phyloP scores from a whole-genome alignment of 495 filamentous ascomycete genomes.

The Lophiostoma macrostomum region DNA sequence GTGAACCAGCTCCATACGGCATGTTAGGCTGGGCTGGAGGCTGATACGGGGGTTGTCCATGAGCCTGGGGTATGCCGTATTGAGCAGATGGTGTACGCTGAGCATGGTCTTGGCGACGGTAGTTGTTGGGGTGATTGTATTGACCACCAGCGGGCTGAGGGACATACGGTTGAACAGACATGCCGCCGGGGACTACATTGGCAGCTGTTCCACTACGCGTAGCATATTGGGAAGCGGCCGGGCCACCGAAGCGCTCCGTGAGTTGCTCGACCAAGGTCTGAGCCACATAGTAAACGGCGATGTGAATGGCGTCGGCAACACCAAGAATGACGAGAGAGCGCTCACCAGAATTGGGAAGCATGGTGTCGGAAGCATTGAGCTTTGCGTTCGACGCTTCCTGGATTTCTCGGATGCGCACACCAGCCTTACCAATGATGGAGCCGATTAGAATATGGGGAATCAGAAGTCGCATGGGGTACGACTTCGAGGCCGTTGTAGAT shows the following conservation, averaged over 20 bases:
- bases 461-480: conserved; percentile 91
- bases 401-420: conserved; percentile 93
- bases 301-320: conserved; percentile 75
- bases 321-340: conserved; percentile 76
- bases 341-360: conserved; percentile 89
- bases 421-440: conserved; percentile 96
- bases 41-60: conserved; percentile 60
- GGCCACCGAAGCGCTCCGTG: conserved; percentile 91
- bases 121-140: conserved; percentile 87
- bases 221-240: conserved; percentile 93
- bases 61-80: conserved; percentile 58
- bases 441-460: conserved; percentile 97
- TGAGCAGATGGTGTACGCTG: conserved; percentile 51
- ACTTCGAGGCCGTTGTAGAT: conserved; percentile 90
- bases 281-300: conserved; percentile 96
- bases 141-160: conserved; percentile 89
- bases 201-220: conserved; percentile 91
- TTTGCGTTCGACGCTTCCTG: conserved; percentile 96
- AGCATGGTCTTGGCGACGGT: conserved; percentile 65
- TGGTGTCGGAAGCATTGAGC: conserved; percentile 92
- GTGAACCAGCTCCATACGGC: conserved; percentile 70
- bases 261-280: conserved; percentile 94
- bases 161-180: conserved; percentile 95
- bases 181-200: conserved; percentile 88
- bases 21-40: conserved; percentile 56